phyloP scores from a whole-genome alignment of 1,284 basidiomycete genomes.

The Puccinia triticina region DNA sequence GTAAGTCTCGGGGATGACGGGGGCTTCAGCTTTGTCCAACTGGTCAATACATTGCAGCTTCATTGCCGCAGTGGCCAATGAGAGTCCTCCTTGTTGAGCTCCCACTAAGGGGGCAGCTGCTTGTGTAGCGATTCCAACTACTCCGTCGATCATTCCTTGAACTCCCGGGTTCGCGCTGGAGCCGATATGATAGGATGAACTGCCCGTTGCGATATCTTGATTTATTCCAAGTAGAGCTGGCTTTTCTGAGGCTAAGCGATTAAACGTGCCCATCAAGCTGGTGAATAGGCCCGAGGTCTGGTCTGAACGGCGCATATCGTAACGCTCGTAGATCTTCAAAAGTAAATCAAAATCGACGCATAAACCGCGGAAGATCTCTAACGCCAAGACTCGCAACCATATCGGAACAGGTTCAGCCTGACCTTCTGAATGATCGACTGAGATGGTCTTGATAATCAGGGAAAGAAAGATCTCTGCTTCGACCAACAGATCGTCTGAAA shows the following conservation, averaged over 20 bases:
- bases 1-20: constrained; percentile 86
- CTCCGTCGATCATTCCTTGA: constrained; percentile 74
- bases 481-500: constrained; percentile 75
- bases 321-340: constrained; percentile 76
- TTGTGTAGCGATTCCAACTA: constrained; percentile 79
- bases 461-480: constrained; percentile 83
- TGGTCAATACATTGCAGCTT: constrained; percentile 77
- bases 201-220: constrained; percentile 31
- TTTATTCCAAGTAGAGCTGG: constrained; percentile 78
- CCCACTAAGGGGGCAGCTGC: constrained; percentile 74
- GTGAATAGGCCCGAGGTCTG: constrained; percentile 69
- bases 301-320: constrained; percentile 66
- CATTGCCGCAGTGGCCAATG: constrained; percentile 49
- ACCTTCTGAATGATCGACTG: constrained; percentile 56
- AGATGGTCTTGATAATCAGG: constrained; percentile 76
- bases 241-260: constrained; percentile 81
- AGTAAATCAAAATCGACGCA: constrained; percentile 82
- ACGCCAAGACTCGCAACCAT: constrained; percentile 85
- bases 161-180: constrained; percentile 56
- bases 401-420: constrained; percentile 62
- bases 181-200: constrained; percentile 36
- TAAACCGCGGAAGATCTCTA: constrained; percentile 86
- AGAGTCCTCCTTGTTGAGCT: constrained; percentile 67
- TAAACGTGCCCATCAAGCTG: constrained; percentile 77
- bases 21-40: constrained; percentile 91